Base-by-base conservation (phyloP, 371 early-diverging fungal species). In the Rhizopus sp. region DNA sequence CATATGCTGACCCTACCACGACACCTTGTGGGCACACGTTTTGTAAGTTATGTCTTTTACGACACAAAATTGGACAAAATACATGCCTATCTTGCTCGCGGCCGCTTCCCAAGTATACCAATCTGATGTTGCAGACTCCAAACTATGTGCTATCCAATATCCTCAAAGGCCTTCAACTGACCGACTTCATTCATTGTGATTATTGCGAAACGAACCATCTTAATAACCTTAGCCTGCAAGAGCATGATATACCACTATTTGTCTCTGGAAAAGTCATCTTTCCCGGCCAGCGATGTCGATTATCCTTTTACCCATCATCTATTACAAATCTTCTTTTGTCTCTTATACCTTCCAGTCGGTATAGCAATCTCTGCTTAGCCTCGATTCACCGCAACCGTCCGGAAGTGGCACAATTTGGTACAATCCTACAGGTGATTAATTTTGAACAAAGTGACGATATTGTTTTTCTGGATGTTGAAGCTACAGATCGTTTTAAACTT, bases 11-110 rank as follows among this genome's bases (percentile, higher is more conserved):
- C 33, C 53, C 67, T 15, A 56, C 53, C 17, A 68, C 68, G 9
- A 60, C 60, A 29, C 63, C 59, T 30, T 68, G 68, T 41, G 68
- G 68, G 16, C 63, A 68, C 31, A 68, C 68, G 3, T 68, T 63
- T 23, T 68, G 68, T 42, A 57, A 62, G 55, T 41, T 62, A 7
- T 66, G 66, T 33, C 12, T 66, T 29, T 51, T 66, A 37, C 54
- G 55, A 39, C 50, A 45, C 9, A 66, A 66, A 47, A 34, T 63
- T 16, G 49, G 50, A 7, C 45, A 15, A 5, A 50, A 60, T n/a
- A 9, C 44, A 8, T 68, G 68, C 32, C 12, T 23, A 8, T 30
- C 47, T 31, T 68, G 68, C 15, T 42, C 23, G n/a, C 63, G 63
- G 2, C 68, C 68, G 39, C 50, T 68, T 35, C 68, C 68, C 15